Evolutionary conservation across 345 rosid species (phyloP).

Genomic region (Capsella bursapastoris): DNA sequence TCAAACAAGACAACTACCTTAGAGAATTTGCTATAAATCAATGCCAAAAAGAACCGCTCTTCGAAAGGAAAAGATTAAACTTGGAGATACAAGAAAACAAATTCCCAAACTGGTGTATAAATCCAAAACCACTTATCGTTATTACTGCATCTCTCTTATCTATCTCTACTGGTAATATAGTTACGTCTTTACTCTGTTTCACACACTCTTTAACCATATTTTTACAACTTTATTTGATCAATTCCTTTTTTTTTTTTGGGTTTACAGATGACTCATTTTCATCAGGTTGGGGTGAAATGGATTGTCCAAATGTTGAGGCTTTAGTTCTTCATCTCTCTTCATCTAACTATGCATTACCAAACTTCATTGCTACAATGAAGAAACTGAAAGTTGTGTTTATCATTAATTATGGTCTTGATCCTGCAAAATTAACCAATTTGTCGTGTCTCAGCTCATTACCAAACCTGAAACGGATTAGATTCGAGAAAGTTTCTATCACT

Average conservation of each 20-base stretch:
- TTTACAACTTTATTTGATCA: not conserved
- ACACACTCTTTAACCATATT: conserved; percentile 4
- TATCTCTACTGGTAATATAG: conserved; percentile 50
- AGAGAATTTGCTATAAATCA: conserved; percentile 52
- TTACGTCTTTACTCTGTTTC: conserved; percentile 5
- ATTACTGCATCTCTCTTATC: conserved; percentile 50
- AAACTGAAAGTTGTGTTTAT: conserved; percentile 54
- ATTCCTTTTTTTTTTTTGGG: not conserved
- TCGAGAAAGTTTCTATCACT: conserved; percentile 52
- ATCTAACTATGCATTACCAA: conserved; percentile 52
- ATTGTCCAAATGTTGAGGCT: conserved; percentile 52
- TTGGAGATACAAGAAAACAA: conserved; percentile 44
- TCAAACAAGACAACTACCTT: conserved; percentile 54
- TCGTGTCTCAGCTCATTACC: conserved; percentile 45
- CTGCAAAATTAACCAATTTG: conserved; percentile 49
- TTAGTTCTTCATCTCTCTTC: conserved; percentile 56
- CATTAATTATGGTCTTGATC: conserved; percentile 47
- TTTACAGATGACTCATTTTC: conserved; percentile 57
- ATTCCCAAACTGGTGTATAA: conserved; percentile 50
- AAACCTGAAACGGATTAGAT: conserved; percentile 56
- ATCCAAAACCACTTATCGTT: conserved; percentile 29
- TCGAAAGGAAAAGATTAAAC: conserved; percentile 45
- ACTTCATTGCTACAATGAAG: conserved; percentile 52
- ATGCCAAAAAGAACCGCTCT: conserved; percentile 34
- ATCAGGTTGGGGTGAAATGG: conserved; percentile 49